Conservation (phyloP, 257 asterid species). For the Nicotiana paniculata region DNA sequence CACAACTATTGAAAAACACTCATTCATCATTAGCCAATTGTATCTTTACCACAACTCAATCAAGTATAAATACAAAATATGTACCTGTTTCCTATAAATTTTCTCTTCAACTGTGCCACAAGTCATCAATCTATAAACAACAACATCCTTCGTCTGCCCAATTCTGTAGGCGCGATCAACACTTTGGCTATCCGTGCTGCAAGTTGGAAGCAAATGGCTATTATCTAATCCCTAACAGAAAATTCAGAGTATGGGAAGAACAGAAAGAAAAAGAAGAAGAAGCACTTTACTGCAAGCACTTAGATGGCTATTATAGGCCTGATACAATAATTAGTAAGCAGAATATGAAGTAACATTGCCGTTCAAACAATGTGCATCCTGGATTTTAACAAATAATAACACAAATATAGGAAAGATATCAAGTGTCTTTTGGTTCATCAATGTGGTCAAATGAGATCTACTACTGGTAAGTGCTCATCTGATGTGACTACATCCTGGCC, state of each 20-base stretch:
- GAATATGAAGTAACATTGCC: background rate
- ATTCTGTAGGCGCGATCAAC: conserved; percentile 97
- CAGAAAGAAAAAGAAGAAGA: background rate
- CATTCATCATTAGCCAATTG: background rate
- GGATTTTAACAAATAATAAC: background rate
- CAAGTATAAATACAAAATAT: background rate
- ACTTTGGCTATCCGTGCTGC: conserved; percentile 94
- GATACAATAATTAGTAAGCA: background rate
- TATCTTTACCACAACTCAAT: background rate
- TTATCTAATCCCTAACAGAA: background rate
- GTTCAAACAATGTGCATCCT: background rate
- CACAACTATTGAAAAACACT: background rate
- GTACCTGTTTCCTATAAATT: conserved; percentile 86
- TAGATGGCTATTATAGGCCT: background rate
- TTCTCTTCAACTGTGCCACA: conserved; percentile 92
- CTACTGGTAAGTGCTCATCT: background rate
- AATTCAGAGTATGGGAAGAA: background rate
- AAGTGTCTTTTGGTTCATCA: background rate
- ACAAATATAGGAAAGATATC: background rate
- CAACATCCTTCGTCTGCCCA: conserved; percentile 90
- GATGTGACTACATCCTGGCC: background rate
- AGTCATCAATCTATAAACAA: conserved; percentile 92
- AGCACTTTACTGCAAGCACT: background rate
- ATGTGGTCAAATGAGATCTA: background rate
- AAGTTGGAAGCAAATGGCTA: conserved; percentile 13